Evolutionary conservation across 2,329 filamentous ascomycete genomes (phyloP).

Genomic region (Coniochaeta sp.): DNA sequence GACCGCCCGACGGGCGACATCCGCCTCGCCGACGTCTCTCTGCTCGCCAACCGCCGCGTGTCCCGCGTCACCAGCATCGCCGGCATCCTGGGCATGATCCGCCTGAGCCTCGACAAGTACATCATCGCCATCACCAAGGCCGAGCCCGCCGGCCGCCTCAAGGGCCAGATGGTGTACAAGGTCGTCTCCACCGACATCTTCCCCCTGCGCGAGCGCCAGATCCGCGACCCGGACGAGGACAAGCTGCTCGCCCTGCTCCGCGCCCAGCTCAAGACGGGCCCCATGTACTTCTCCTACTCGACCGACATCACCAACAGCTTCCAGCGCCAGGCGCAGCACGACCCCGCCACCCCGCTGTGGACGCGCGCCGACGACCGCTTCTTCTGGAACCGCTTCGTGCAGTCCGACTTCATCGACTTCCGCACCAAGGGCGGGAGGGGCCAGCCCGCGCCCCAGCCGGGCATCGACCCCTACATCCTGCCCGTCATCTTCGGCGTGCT

Average conservation of each 20-base stretch:
- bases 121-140: conserved; percentile 94
- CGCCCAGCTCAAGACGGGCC: conserved; percentile 70
- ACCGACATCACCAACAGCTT: conserved; percentile 95
- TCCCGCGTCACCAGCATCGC: conserved; percentile 80
- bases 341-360: conserved; percentile 73
- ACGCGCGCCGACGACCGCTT: conserved; percentile 91
- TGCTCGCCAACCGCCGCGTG: conserved; percentile 66
- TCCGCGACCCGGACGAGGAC: conserved; percentile 92
- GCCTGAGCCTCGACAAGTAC: conserved; percentile 94
- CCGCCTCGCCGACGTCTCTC: conserved; percentile 71
- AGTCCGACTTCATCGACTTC: conserved; percentile 87
- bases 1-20: conserved; percentile 91
- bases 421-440: conserved; percentile 56
- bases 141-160: conserved; percentile 80
- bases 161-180: conserved; percentile 95
- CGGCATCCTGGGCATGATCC: conserved; percentile 90
- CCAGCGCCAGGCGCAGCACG: conserved; percentile 79
- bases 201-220: conserved; percentile 82
- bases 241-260: conserved; percentile 79
- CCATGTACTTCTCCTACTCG: conserved; percentile 98
- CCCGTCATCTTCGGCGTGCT: conserved; percentile 96
- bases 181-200: conserved; percentile 86
- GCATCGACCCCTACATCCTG: conserved; percentile 83
- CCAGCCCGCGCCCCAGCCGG: conserved; percentile 63
- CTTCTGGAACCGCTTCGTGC: conserved; percentile 96